These are phyloP conservation scores for Persicaria tinctoria DNA, from an alignment of 148 eudicot species.

Conservation along the genomic window DNA sequence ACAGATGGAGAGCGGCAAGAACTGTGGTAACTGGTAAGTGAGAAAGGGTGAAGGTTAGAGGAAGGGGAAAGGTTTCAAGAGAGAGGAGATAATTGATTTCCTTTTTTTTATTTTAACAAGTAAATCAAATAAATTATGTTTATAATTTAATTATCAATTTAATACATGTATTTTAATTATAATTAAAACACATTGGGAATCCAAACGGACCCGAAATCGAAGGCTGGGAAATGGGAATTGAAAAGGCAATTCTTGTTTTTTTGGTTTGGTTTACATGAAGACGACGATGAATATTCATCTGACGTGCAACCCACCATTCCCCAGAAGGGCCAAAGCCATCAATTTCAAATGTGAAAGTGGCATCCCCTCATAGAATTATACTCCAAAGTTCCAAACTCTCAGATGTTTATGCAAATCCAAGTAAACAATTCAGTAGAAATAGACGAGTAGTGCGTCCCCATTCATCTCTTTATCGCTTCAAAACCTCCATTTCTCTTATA, in stretches of 20 bases:
- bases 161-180: too few relatives aligned
- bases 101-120: too few relatives aligned
- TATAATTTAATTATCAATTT: too few relatives aligned
- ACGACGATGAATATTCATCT: not conserved
- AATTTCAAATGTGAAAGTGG: slow-evolving; percentile 3
- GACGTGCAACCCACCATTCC: slow-evolving; percentile 4
- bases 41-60: too few relatives aligned
- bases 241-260: not conserved
- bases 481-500: not conserved
- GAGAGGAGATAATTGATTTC: too few relatives aligned
- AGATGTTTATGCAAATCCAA: not conserved
- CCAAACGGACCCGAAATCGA: too few relatives aligned
- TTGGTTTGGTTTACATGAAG: not conserved
- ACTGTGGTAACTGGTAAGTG: too few relatives aligned
- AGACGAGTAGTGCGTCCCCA: slow-evolving; percentile 9
- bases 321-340: not conserved
- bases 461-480: slow-evolving; percentile 1
- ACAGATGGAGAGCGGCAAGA: too few relatives aligned
- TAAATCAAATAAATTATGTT: too few relatives aligned
- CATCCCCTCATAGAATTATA: not conserved
- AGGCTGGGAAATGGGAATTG: not conserved
- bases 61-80: too few relatives aligned
- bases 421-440: not conserved
- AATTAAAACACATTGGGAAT: too few relatives aligned
- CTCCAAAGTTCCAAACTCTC: not conserved